A percentile compares a stretch with the other conserved stretches of the same genome.
These are phyloP conservation scores for Hypoxylon fragiforme DNA, from an alignment of 495 filamentous ascomycete genomes.

Conservation along the genomic window DNA sequence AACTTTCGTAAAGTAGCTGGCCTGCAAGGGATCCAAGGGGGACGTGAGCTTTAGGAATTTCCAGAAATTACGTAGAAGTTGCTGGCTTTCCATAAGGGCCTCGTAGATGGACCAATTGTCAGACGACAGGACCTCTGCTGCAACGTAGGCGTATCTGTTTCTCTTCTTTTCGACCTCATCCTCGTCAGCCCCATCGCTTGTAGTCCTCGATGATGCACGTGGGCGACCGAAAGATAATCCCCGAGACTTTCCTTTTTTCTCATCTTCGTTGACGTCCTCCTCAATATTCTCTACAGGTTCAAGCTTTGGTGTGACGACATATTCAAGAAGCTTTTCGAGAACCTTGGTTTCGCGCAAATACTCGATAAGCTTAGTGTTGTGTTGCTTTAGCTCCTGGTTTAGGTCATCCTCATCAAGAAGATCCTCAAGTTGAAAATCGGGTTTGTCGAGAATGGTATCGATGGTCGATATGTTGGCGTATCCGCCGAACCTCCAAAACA, in stretches of 20 bases:
- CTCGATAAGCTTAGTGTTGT: slow-evolving; percentile 97
- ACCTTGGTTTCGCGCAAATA: slow-evolving; percentile 87
- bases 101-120: slow-evolving; percentile 97
- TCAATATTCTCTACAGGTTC: slow-evolving; percentile 61
- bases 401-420: slow-evolving; percentile 93
- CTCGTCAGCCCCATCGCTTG: slow-evolving; percentile 49
- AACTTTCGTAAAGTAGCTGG: slow-evolving; percentile 97
- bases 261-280: slow-evolving; percentile 61
- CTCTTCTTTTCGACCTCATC: slow-evolving; percentile 84
- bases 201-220: slow-evolving; percentile 43
- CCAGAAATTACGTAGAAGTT: slow-evolving; percentile 84
- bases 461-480: slow-evolving; percentile 96
- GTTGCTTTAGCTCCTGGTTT: slow-evolving; percentile 96
- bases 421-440: slow-evolving; percentile 92
- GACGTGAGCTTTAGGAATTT: slow-evolving; percentile 76
- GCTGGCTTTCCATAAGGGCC: slow-evolving; percentile 81
- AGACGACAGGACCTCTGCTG: slow-evolving; percentile 90
- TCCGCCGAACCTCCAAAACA: slow-evolving; percentile 99
- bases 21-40: slow-evolving; percentile 87
- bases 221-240: slow-evolving; percentile 53
- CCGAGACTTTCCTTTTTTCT: slow-evolving; percentile 53
- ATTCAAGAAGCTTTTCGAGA: slow-evolving; percentile 84
- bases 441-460: slow-evolving; percentile 93
- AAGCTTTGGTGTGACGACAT: slow-evolving; percentile 79
- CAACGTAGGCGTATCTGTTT: slow-evolving; percentile 86